These are phyloP conservation scores for Arctostaphylos glauca DNA, from an alignment of 148 eudicot genomes.

Conservation along the genomic window DNA sequence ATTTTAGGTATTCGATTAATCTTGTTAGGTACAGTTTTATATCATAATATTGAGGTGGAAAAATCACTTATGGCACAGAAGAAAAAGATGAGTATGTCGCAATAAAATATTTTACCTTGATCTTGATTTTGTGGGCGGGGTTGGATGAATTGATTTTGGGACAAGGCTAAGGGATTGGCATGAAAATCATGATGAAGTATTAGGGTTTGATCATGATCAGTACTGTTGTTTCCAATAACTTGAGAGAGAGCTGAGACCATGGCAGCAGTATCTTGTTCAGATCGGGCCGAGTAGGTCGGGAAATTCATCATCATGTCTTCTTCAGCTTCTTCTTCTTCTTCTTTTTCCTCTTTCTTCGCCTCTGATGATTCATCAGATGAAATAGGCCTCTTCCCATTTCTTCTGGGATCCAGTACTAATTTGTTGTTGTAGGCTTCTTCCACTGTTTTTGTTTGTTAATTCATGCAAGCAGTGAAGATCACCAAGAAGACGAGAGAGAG, in stretches of 20 bases:
- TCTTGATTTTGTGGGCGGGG: constrained; percentile 13
- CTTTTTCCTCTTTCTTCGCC: constrained; percentile 18
- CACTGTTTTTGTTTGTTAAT: neutral
- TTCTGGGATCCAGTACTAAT: constrained; percentile 20
- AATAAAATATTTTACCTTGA: constrained; percentile 22
- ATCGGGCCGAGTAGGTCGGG: constrained; percentile 43
- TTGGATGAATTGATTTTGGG: constrained; percentile 1
- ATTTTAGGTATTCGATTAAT: neutral
- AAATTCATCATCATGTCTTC: constrained; percentile 17
- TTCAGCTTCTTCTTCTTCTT: constrained; percentile 15
- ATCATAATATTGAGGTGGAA: neutral
- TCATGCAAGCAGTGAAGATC: neutral
- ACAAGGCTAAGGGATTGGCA: neutral
- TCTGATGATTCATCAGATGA: constrained; percentile 20
- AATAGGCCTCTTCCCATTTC: constrained; percentile 60
- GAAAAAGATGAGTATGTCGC: too few relatives aligned
- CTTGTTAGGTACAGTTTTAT: neutral
- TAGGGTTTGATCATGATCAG: neutral
- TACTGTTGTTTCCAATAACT: constrained; percentile 32
- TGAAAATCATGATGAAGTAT: neutral
- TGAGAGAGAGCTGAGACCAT: constrained; percentile 65
- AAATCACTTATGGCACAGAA: neutral
- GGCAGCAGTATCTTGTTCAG: constrained; percentile 58
- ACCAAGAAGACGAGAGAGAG: neutral
- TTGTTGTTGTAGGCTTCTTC: neutral